Percentiles rank a stretch among this genome's conserved stretches.
phyloP scores from a whole-genome alignment of 331 rosid species.

The Pyracantha coccinea region DNA sequence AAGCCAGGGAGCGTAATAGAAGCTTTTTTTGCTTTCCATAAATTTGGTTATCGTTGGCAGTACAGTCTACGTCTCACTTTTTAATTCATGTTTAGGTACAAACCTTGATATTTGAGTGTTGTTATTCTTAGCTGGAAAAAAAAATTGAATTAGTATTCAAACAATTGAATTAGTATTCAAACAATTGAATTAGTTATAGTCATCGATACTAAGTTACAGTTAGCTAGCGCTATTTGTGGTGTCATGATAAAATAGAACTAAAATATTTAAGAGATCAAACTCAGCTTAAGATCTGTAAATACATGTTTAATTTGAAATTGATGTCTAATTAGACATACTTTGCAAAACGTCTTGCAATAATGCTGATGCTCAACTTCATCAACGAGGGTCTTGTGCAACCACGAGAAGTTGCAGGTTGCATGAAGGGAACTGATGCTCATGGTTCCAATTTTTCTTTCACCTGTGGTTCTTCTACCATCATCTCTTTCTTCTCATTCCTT shows the following conservation, averaged over 20 bases:
- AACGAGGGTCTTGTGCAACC: background rate
- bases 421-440: conserved; percentile 16
- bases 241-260: background rate
- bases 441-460: conserved; percentile 21
- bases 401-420: background rate
- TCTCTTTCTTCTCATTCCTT: background rate
- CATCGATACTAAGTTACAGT: background rate
- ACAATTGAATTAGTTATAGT: background rate
- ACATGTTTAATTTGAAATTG: background rate
- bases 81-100: background rate
- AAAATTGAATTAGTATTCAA: too few species aligned
- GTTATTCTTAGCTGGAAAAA: background rate
- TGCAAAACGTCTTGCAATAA: background rate
- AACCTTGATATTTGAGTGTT: background rate
- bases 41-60: background rate
- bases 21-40: background rate
- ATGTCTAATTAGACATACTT: background rate
- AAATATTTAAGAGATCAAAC: background rate
- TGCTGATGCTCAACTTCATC: background rate
- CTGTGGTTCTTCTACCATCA: background rate
- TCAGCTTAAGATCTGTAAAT: background rate
- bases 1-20: background rate
- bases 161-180: too few species aligned
- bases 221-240: background rate
- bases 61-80: background rate